Conservation (phyloP, 768 basidiomycete species). For the Baorangia bicolor region DNA sequence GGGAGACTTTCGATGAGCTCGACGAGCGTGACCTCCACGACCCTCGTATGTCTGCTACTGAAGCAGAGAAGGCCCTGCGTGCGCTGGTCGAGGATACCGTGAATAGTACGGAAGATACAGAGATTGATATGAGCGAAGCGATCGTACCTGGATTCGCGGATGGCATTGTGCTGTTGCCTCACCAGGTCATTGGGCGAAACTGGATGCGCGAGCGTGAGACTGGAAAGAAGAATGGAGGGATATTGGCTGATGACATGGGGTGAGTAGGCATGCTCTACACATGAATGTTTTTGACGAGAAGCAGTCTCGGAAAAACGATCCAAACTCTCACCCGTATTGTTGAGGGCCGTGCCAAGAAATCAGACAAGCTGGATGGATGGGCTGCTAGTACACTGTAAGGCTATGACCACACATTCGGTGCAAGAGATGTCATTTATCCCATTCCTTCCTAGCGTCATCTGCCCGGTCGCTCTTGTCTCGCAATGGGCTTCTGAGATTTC, state of each 20-base stretch:
- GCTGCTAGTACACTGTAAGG: slow-evolving; percentile 68
- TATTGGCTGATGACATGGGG: slow-evolving; percentile 93
- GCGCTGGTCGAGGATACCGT: slow-evolving; percentile 72
- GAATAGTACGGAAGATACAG: slow-evolving; percentile 47
- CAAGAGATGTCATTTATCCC: neutral
- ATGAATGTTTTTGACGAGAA: slow-evolving; percentile 4
- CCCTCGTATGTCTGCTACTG: slow-evolving; percentile 41
- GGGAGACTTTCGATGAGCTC: slow-evolving; percentile 34
- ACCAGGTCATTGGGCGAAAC: slow-evolving; percentile 79
- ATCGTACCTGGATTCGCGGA: slow-evolving; percentile 76
- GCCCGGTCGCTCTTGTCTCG: slow-evolving; percentile 80
- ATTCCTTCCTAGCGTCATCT: slow-evolving; percentile 62
- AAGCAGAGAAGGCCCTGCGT: slow-evolving; percentile 76
- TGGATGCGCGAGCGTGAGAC: slow-evolving; percentile 90
- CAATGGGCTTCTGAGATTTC: slow-evolving; percentile 91
- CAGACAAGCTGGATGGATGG: slow-evolving; percentile 73
- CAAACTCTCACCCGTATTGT: slow-evolving; percentile 87
- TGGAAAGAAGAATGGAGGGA: slow-evolving; percentile 79
- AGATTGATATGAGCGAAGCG: slow-evolving; percentile 61
- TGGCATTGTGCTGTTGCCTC: slow-evolving; percentile 70
- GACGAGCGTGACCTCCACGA: slow-evolving; percentile 28
- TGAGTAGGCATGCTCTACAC: slow-evolving; percentile 27
- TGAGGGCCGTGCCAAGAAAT: slow-evolving; percentile 69
- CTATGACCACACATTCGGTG: neutral
- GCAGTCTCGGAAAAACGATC: slow-evolving; percentile 84